Conservation (phyloP, 352 stramenopile genomes). For the Globisporangium carolinianum region DNA sequence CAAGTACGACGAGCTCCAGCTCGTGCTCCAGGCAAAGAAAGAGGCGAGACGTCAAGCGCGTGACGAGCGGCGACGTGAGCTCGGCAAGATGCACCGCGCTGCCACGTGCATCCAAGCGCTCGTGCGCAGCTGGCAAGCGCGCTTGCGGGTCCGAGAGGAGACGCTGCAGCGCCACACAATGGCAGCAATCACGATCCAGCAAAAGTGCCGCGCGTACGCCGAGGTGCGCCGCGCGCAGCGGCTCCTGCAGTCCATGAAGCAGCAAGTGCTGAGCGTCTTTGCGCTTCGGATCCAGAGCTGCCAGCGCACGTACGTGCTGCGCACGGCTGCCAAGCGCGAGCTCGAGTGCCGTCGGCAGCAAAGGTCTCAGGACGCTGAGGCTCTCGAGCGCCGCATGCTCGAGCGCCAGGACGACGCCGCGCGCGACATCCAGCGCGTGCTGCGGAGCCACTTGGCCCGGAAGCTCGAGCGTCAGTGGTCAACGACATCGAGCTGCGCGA, state of each 20-base stretch:
- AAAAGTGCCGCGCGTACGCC: constrained; percentile 27
- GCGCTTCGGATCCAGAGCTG: constrained; percentile 37
- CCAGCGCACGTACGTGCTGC: constrained; percentile 23
- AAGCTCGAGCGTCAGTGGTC: constrained; percentile 29
- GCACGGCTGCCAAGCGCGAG: constrained; percentile 21
- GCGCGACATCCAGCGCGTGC: constrained; percentile 37
- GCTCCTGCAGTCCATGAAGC: constrained; percentile 24
- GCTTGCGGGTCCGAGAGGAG: constrained; percentile 14
- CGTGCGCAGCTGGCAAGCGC: constrained; percentile 26
- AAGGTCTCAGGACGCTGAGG: constrained; percentile 15
- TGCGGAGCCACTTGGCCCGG: constrained; percentile 25
- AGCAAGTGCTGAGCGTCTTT: constrained; percentile 24
- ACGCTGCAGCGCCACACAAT: constrained; percentile 20
- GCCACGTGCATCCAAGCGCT: constrained; percentile 22
- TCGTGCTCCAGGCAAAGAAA: constrained; percentile 40
- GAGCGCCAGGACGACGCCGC: constrained; percentile 21
- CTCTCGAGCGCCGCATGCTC: constrained; percentile 11
- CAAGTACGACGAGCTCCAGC: constrained; percentile 55
- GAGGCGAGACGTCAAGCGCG: constrained; percentile 22
- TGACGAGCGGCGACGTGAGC: constrained; percentile 29
- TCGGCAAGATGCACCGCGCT: constrained; percentile 19
- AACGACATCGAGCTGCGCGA: constrained; percentile 16
- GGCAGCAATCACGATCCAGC: constrained; percentile 42
- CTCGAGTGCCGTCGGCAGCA: constrained; percentile 19
- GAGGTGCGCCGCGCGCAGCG: constrained; percentile 35